Base-by-base conservation (phyloP, 768 basidiomycete species). In the Phaeolepiota aurea region DNA sequence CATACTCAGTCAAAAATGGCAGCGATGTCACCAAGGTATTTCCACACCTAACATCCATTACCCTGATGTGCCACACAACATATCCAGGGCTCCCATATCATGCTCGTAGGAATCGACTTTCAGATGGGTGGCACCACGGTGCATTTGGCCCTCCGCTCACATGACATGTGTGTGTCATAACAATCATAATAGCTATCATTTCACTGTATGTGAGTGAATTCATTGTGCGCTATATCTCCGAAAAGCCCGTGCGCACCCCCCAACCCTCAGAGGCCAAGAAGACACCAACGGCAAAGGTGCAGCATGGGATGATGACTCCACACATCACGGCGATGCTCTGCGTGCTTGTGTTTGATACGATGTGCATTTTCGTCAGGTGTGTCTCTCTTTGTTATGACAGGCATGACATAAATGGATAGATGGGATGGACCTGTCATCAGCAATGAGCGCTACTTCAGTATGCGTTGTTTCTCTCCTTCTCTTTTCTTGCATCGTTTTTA, bases 371-470 rank as follows among this genome's bases (percentile, higher is more conserved):
- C 50, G 68, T 77, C 41, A 63, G 75, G 64, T 67, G 39, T 15
- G 63, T 15, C 14, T n/a, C 14, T 9, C 7, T n/a, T 31, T 25
- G 21, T n/a, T 5, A 40, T 14, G 15, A 10, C 25, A 40, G 69
- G 65, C 3, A 61, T 73, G 43, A 74, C 77, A 54, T 61, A 78
- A 1, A 46, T 60, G 7, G 67, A 71, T 42, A 72, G 76, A 0
- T 78, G 74, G 74, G 52, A 49, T 18, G 76, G 77, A 5, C 53
- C 59, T 13, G 62, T 79, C 40, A 75, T 76, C 39, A 50, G 54
- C 1, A 74, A 70, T 1, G 54, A 80, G 48, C 39, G 69, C 3
- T 72, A 54, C 30, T 61, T 61, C 49, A 59, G 59, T 57, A 32
- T 46, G 3, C 15, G 19, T 41, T 42, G 15, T 33, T 14, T 22